Conservation (phyloP, 2,329 filamentous ascomycete genomes). For the Penicillium olsonii region DNA sequence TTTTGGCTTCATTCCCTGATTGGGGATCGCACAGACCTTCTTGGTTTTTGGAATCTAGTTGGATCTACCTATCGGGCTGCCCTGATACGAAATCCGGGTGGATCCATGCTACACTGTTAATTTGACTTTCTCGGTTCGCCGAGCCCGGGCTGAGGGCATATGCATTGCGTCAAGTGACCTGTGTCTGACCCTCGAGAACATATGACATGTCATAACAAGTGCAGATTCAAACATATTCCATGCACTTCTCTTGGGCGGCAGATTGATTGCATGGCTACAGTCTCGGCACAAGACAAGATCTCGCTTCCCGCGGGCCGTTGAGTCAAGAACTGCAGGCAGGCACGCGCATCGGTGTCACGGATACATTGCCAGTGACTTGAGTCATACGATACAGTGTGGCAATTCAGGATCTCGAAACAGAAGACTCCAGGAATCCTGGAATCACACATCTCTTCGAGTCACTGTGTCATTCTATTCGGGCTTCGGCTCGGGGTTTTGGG, state of each 20-base stretch:
- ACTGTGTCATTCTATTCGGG: background rate
- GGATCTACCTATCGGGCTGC: background rate
- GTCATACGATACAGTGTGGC: background rate
- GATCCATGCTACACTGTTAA: background rate
- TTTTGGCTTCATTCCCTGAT: background rate
- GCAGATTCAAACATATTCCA: background rate
- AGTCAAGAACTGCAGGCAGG: background rate
- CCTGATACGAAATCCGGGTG: background rate
- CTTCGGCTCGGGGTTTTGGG: background rate
- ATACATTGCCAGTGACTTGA: background rate
- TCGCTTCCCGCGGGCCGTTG: background rate
- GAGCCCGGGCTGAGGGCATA: background rate
- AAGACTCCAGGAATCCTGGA: background rate
- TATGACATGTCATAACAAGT: slow-evolving; percentile 6
- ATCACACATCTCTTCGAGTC: background rate
- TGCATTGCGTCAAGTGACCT: slow-evolving; percentile 3
- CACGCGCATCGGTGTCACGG: background rate
- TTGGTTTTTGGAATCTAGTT: background rate
- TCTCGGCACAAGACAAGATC: background rate
- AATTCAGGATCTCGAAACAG: background rate
- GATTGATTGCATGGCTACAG: background rate
- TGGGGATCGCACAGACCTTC: background rate
- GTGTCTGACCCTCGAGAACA: slow-evolving; percentile 1
- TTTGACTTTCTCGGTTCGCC: background rate
- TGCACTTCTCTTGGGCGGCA: background rate